Evolutionary conservation across 257 asterid species (phyloP), one percentile per base, ranked within the genome.

Genomic region (Salvia rosmarinus): DNA sequence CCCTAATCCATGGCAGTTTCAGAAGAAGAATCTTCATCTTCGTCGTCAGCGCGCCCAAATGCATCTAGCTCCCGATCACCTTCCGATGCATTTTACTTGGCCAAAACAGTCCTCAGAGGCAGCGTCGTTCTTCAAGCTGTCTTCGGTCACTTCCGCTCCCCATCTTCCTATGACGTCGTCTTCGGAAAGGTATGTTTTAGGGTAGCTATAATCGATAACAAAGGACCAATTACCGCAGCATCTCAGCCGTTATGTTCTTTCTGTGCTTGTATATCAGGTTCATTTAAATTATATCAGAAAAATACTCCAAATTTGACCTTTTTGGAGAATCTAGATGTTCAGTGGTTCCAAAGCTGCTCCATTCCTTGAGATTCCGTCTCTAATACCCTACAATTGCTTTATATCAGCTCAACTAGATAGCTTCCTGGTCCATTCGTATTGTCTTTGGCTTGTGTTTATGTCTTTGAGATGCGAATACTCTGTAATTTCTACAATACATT

Each of bases 101-200:
- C 98, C 52, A 94, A 94, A 80, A 89, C 96, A 42, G 90, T 94
- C 64, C 91, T 88, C 74, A 80, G 85, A 72, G 90, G 98, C 67
- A 89, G 96, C 87, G 95, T 85, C 39, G 84, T 91, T 74, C 90
- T 88, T 47, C 99, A 94, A 79, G 85, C 92, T 35, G 89, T 88
- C 37, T 77, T 83, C 43, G 98, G 96, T 23, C 96, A 85, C 83
- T 85, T 95, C 84, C 99, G 98, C 81, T 85, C 89, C 39, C 64
- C 87, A 49, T 72, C 85, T 21, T 84, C 96, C 1, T 63, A 81
- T 78, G 99, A 95, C 71, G 88, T 91, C 77, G 95, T 94, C 19
- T 86, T 94, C 49, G 99, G 91, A 67, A 92, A 92, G 98, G 98
- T 88, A 12, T 68, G 23, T n/a, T n/a, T 21, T 32, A 64, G 1